These are phyloP conservation scores for Clitopilus hobsonii DNA, from an alignment of 768 basidiomycete genomes.

Conservation along the genomic window DNA sequence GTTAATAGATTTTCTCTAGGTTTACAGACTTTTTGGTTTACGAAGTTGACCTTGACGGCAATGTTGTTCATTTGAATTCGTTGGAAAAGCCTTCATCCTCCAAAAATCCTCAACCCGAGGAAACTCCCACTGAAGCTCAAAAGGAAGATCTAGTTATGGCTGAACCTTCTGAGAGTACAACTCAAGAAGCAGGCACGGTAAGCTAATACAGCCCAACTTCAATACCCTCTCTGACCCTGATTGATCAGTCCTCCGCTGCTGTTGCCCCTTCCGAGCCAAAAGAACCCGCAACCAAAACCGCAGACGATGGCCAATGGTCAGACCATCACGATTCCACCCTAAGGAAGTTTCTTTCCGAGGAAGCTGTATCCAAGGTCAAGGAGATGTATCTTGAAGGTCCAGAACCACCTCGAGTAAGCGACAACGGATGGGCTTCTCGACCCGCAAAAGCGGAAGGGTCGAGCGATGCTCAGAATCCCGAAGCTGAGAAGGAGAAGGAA, in stretches of 20 bases:
- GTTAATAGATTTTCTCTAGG: constrained; percentile 32
- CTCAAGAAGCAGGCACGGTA: not conserved
- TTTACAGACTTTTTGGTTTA: constrained; percentile 97
- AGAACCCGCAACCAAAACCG: too few relatives aligned
- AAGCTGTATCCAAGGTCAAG: constrained; percentile 59
- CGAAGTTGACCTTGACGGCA: constrained; percentile 80
- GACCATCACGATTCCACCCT: constrained; percentile 53
- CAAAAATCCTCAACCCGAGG: constrained; percentile 26
- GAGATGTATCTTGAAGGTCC: constrained; percentile 78
- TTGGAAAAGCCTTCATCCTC: constrained; percentile 64
- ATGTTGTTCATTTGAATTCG: constrained; percentile 77
- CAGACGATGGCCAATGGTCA: constrained; percentile 56
- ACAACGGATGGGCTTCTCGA: constrained; percentile 69
- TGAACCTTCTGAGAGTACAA: not conserved
- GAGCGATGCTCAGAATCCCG: not conserved
- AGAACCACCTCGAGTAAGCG: constrained; percentile 67
- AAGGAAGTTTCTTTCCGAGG: constrained; percentile 57
- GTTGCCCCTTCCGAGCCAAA: too few relatives aligned
- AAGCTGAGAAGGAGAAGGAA: not conserved
- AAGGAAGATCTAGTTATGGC: constrained; percentile 17
- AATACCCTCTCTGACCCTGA: too few relatives aligned
- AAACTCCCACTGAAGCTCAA: constrained; percentile 10
- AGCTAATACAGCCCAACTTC: too few relatives aligned
- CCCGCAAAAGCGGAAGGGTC: constrained; percentile 17
- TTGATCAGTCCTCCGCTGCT: too few relatives aligned